Conservation (phyloP, 345 rosid genomes). For the Hibiscus trionum region DNA sequence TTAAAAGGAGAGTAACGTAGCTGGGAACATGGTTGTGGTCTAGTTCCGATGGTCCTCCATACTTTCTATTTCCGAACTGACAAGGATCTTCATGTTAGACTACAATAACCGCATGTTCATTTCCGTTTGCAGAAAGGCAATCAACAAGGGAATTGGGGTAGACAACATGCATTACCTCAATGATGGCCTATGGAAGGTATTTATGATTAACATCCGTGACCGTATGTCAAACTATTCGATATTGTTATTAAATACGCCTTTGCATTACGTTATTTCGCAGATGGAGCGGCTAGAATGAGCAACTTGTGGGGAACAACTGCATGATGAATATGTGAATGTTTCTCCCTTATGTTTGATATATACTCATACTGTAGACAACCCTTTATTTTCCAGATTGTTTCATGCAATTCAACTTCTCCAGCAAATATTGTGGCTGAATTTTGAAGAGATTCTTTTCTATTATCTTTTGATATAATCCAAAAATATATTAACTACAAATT, state of each 20-base stretch:
- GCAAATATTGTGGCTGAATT: not conserved
- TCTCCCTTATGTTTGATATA: not conserved
- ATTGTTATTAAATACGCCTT: not conserved
- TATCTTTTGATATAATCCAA: too few relatives aligned
- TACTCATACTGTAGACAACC: not conserved
- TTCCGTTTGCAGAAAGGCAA: slow-evolving; percentile 43
- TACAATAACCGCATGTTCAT: not conserved
- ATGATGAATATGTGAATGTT: slow-evolving; percentile 27
- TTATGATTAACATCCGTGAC: not conserved
- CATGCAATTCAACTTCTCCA: not conserved
- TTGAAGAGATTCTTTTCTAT: too few relatives aligned
- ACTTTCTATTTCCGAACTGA: not conserved
- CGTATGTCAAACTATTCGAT: not conserved
- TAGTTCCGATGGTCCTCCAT: not conserved
- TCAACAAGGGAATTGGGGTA: slow-evolving; percentile 98
- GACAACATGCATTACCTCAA: slow-evolving; percentile 99
- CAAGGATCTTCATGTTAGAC: not conserved
- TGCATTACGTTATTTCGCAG: slow-evolving; percentile 28
- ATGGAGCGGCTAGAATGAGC: slow-evolving; percentile 85
- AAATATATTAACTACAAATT: too few relatives aligned
- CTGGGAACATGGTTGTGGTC: not conserved
- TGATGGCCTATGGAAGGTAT: slow-evolving; percentile 99
- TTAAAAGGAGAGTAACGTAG: not conserved
- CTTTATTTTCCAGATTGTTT: not conserved
- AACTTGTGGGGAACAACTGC: slow-evolving; percentile 9